Conservation (phyloP, 148 eudicot species). For the Rhododendron mucronatum region DNA sequence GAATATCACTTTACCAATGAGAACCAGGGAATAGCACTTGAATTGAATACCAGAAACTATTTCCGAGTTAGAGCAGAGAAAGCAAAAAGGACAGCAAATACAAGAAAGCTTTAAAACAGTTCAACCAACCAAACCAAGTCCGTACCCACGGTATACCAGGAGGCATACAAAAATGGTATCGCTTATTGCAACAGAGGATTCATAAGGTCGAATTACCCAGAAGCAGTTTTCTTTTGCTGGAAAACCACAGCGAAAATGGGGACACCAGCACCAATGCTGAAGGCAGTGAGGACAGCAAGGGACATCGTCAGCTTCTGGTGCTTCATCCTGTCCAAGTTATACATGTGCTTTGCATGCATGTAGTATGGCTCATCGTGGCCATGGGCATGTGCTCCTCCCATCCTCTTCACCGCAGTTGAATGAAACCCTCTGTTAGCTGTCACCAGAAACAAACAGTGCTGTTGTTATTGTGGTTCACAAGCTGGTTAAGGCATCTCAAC, state of each 20-base stretch:
- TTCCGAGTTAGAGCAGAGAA: slow-evolving; percentile 3
- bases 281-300: slow-evolving; percentile 56
- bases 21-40: slow-evolving; percentile 1
- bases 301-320: slow-evolving; percentile 61
- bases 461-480: neutral
- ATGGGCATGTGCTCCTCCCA: slow-evolving; percentile 66
- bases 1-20: neutral
- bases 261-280: slow-evolving; percentile 72
- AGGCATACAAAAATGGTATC: slow-evolving; percentile 7
- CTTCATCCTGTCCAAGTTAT: slow-evolving; percentile 95
- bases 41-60: neutral
- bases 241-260: slow-evolving; percentile 80
- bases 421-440: slow-evolving; percentile 60
- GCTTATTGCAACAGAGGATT: slow-evolving; percentile 13
- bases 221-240: slow-evolving; percentile 89
- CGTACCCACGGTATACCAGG: neutral
- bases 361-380: slow-evolving; percentile 80
- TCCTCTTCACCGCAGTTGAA: slow-evolving; percentile 71
- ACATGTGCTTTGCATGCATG: slow-evolving; percentile 93
- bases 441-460: neutral
- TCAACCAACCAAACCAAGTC: slow-evolving; percentile 5
- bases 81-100: neutral
- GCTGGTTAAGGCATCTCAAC: neutral
- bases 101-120: neutral
- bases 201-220: slow-evolving; percentile 30